Percentiles rank a stretch among this genome's conserved stretches.
phyloP scores from a whole-genome alignment of 495 filamentous ascomycete genomes.

The Apodospora peruviana region DNA sequence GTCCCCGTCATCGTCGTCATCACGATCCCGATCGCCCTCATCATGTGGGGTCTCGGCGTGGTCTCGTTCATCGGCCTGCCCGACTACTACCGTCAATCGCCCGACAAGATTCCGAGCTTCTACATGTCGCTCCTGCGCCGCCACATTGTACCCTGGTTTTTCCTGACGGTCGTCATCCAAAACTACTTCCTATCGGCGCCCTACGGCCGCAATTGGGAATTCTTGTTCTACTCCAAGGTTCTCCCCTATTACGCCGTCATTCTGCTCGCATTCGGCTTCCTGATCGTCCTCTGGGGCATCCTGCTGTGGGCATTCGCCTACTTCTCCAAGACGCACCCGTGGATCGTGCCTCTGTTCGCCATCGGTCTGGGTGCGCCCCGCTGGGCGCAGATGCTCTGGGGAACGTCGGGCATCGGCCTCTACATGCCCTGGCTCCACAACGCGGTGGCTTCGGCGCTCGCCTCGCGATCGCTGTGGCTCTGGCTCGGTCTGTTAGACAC shows the following conservation, averaged over 20 bases:
- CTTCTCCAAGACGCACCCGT: slow-evolving; percentile 47
- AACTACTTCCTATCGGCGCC: slow-evolving; percentile 58
- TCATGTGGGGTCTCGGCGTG: slow-evolving; percentile 45
- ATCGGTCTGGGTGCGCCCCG: slow-evolving; percentile 55
- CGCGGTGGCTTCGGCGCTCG: slow-evolving; percentile 39
- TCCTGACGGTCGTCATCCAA: slow-evolving; percentile 56
- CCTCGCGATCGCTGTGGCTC: slow-evolving; percentile 52
- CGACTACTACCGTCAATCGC: slow-evolving; percentile 60
- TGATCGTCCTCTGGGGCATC: slow-evolving; percentile 52
- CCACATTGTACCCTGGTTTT: slow-evolving; percentile 40
- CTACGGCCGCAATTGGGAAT: slow-evolving; percentile 57
- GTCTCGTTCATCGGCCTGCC: slow-evolving; percentile 53
- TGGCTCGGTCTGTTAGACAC: slow-evolving; percentile 58
- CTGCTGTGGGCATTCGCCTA: slow-evolving; percentile 42
- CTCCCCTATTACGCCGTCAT: slow-evolving; percentile 43
- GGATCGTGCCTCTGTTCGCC: slow-evolving; percentile 55
- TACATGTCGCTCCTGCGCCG: slow-evolving; percentile 52
- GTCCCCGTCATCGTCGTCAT: slow-evolving; percentile 38
- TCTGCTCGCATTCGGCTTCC: slow-evolving; percentile 42
- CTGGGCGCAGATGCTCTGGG: slow-evolving; percentile 62
- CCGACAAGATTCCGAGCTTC: slow-evolving; percentile 60
- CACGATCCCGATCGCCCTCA: slow-evolving; percentile 43
- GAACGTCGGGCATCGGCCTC: slow-evolving; percentile 44
- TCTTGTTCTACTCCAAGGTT: slow-evolving; percentile 46
- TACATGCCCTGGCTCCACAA: slow-evolving; percentile 53